Percentiles rank a stretch among this genome's conserved stretches.
phyloP scores from a whole-genome alignment of 75 land plant genomes.

The Picea sitchensis region DNA sequence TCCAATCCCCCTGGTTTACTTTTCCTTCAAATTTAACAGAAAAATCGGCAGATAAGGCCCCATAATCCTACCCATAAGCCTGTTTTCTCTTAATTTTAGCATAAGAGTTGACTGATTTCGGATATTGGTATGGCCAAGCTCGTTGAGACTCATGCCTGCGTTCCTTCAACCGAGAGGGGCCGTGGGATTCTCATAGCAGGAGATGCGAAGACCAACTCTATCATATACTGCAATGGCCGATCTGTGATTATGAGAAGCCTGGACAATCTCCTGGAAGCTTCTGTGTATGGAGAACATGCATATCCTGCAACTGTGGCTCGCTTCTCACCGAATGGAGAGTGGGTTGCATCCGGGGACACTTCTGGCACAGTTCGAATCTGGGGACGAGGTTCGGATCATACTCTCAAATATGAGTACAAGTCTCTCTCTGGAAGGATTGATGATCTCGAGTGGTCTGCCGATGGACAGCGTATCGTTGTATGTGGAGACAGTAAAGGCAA shows the following conservation, averaged over 20 bases:
- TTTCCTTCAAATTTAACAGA: no score
- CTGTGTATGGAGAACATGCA: slow-evolving; percentile 83
- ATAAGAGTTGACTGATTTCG: no score
- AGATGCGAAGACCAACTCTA: slow-evolving; percentile 63
- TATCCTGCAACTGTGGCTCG: slow-evolving; percentile 88
- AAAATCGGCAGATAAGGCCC: no score
- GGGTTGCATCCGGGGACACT: slow-evolving; percentile 94
- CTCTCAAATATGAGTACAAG: slow-evolving; percentile 73
- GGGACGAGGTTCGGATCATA: slow-evolving; percentile 68
- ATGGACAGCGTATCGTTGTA: slow-evolving; percentile 80
- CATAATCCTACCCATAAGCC: no score
- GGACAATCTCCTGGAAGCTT: slow-evolving; percentile 50
- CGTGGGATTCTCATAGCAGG: slow-evolving; percentile 91
- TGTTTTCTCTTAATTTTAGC: no score
- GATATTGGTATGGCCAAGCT: slow-evolving; percentile 52
- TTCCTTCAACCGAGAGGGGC: slow-evolving; percentile 89
- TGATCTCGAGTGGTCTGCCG: slow-evolving; percentile 94
- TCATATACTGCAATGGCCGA: slow-evolving; percentile 82
- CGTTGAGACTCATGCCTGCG: slow-evolving; percentile 68
- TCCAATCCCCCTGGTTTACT: no score
- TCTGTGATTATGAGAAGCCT: slow-evolving; percentile 82
- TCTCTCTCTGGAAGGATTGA: slow-evolving; percentile 84
- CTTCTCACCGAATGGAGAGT: slow-evolving; percentile 96
- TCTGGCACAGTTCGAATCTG: slow-evolving; percentile 90
- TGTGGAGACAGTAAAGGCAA: slow-evolving; percentile 94